Evolutionary conservation across 768 basidiomycete species (phyloP), one percentile per base, ranked within the genome.

Genomic region (Arthromyces matolae): DNA sequence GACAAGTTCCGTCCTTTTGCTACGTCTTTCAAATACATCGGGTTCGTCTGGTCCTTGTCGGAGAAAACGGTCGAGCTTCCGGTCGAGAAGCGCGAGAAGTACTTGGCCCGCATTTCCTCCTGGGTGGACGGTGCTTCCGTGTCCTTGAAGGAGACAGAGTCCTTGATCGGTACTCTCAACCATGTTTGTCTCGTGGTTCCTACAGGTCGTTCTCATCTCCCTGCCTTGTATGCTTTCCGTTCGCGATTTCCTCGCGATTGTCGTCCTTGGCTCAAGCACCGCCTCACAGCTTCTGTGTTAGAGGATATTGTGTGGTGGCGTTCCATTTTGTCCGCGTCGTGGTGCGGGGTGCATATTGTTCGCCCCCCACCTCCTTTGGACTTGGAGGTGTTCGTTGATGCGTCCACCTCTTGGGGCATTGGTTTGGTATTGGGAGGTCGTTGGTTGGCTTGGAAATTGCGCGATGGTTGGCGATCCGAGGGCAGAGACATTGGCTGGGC

Each of bases 161-260:
- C 53, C 0, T 7, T 70, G 0, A 51, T 65, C 5, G 68, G 71
- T 0, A 71, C 68, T 0, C 54, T 74, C 0, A 64, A 68, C 13
- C 72, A 74, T 45, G 64, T 65, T 18, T 58, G 63, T 1, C 48
- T 72, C 0, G 66, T 67, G 0, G 23, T 66, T 2, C 63, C 61
- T 0, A 46, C 57, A 8, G 67, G 71, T 3, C 63, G 63, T 1
- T 62, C 64, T 0, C 55, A 50, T 3, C 54, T 72, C 1, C 58
- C 65, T 1, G 20, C 63, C 0, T 41, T 74, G 8, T 67, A 62
- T 23, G 33, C 42, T n/a, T 67, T 71, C 34, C 8, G 49, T 3
- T 32, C 61, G 0, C 56, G 54, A 8, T 71, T 71, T 49, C 33
- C 48, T 0, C n/a, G 18, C 2, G 4, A 42, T 1, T 22, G 28